Conservation (phyloP, 257 asterid genomes). For the Solanum microdontum region DNA sequence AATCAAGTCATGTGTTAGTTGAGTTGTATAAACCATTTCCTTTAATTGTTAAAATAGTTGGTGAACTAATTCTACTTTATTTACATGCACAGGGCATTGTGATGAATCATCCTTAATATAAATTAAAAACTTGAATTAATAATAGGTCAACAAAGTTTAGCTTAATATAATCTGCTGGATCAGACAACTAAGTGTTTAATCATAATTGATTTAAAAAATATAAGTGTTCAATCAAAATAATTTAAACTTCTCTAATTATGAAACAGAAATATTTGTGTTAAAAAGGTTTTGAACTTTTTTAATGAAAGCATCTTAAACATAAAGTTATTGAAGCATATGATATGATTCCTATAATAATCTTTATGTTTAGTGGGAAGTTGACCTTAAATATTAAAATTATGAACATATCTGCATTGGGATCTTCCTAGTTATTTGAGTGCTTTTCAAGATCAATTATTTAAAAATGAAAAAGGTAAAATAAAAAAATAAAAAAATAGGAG, state of each 20-base stretch:
- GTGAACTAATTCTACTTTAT: slow-evolving; percentile 18
- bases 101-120: slow-evolving; percentile 8
- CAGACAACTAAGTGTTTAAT: background rate
- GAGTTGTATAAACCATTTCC: slow-evolving; percentile 5
- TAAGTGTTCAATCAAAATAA: background rate
- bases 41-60: slow-evolving; percentile 17
- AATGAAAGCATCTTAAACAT: background rate
- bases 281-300: background rate
- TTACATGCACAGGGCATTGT: background rate
- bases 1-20: slow-evolving; percentile 24
- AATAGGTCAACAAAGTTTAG: background rate
- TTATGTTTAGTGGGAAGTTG: slow-evolving; percentile 32
- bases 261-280: background rate
- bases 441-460: background rate
- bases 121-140: slow-evolving; percentile 1
- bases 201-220: background rate
- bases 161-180: background rate
- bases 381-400: slow-evolving; percentile 3
- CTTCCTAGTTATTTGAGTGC: background rate
- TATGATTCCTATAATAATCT: slow-evolving; percentile 9
- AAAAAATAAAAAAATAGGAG: background rate
- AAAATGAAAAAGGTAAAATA: background rate
- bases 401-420: slow-evolving; percentile 1
- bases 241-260: background rate
- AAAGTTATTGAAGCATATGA: slow-evolving; percentile 2